phyloP scores from a whole-genome alignment of 2,329 filamentous ascomycete genomes.

The Phialophora expanda region DNA sequence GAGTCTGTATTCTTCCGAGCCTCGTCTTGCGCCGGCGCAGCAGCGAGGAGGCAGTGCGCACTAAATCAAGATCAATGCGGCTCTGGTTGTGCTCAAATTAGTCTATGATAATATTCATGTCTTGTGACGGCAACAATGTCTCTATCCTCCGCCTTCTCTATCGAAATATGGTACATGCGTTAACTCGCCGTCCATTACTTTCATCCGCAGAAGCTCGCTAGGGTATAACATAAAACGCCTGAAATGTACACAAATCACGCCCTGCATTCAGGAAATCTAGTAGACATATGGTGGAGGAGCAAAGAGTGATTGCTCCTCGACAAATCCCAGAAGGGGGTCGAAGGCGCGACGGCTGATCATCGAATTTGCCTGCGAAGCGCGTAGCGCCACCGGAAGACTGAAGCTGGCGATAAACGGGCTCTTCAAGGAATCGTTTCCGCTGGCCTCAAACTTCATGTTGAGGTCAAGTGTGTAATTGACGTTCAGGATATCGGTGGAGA shows the following conservation, averaged over 20 bases:
- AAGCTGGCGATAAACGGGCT: constrained; percentile 22
- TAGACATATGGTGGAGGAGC: constrained; percentile 34
- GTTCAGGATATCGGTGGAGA: constrained; percentile 29
- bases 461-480: constrained; percentile 32
- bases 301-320: constrained; percentile 25
- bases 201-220: neutral
- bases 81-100: neutral
- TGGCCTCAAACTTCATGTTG: constrained; percentile 26
- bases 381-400: constrained; percentile 28
- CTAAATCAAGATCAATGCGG: neutral
- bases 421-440: constrained; percentile 10
- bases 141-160: neutral
- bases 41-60: neutral
- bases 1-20: neutral
- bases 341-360: constrained; percentile 18
- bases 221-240: neutral
- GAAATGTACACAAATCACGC: neutral
- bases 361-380: constrained; percentile 19
- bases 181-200: neutral
- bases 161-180: neutral
- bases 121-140: neutral
- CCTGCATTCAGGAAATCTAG: constrained; percentile 10
- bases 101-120: neutral
- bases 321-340: constrained; percentile 27
- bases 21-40: neutral